Percentiles rank a stretch among this genome's conserved stretches.
These are phyloP conservation scores for Aspergillus bertholletiae DNA, from an alignment of 495 filamentous ascomycete species.

Conservation along the genomic window DNA sequence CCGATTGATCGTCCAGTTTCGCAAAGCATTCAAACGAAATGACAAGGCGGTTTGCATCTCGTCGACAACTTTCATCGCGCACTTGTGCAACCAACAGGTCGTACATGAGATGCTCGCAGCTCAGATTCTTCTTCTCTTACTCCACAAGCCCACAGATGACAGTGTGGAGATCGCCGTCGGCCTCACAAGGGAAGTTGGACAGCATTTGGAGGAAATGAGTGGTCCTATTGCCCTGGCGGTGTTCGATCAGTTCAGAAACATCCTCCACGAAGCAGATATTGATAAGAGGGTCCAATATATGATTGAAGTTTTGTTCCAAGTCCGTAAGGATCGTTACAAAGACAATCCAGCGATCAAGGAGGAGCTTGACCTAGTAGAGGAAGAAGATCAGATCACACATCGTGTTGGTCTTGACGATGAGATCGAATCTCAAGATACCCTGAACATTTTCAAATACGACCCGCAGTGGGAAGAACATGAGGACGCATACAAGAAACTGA, in stretches of 20 bases:
- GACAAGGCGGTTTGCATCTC: slow-evolving; percentile 94
- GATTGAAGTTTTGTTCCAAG: slow-evolving; percentile 97
- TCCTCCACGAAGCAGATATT: slow-evolving; percentile 92
- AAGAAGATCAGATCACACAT: slow-evolving; percentile 97
- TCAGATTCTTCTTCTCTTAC: slow-evolving; percentile 81
- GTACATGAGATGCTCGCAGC: slow-evolving; percentile 90
- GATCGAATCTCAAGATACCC: slow-evolving; percentile 73
- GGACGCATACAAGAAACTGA: slow-evolving; percentile 80
- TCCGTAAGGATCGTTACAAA: slow-evolving; percentile 94
- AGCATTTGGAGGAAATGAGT: slow-evolving; percentile 93
- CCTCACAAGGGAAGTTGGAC: slow-evolving; percentile 83
- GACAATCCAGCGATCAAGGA: slow-evolving; percentile 87
- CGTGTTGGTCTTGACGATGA: slow-evolving; percentile 73
- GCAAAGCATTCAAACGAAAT: slow-evolving; percentile 93
- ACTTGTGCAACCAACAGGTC: slow-evolving; percentile 92
- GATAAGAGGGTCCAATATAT: slow-evolving; percentile 97
- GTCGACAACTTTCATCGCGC: slow-evolving; percentile 89
- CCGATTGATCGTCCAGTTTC: slow-evolving; percentile 84
- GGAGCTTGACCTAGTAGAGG: slow-evolving; percentile 91
- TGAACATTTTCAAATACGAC: slow-evolving; percentile 97
- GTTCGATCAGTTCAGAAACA: slow-evolving; percentile 92
- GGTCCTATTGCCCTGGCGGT: slow-evolving; percentile 78
- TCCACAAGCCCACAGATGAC: slow-evolving; percentile 94
- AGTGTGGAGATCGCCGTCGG: slow-evolving; percentile 97
- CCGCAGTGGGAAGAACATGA: slow-evolving; percentile 87